Percentiles rank a stretch among this genome's conserved stretches.
Evolutionary conservation across 2,329 filamentous ascomycete genomes (phyloP).

Genomic region (Ilyonectria robusta): DNA sequence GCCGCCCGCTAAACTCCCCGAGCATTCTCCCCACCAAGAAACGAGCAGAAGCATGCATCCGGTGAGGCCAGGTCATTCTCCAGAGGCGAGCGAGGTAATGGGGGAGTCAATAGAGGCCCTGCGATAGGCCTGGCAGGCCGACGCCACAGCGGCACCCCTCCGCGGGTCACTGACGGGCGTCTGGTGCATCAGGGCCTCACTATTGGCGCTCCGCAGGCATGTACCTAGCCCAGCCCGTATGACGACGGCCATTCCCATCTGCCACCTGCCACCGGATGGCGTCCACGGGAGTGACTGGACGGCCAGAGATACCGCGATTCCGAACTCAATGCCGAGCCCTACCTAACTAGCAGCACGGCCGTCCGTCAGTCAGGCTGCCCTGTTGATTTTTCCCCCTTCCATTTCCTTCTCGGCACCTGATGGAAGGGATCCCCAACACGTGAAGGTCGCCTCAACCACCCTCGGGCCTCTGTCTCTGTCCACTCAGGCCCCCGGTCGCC

Average conservation of each 20-base stretch:
- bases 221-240: not conserved
- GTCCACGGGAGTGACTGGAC: not conserved
- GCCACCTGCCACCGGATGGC: not conserved
- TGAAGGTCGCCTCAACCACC: slow-evolving; percentile 48
- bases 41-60: slow-evolving; percentile 5
- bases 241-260: not conserved
- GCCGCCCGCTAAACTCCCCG: slow-evolving; percentile 14
- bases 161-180: slow-evolving; percentile 12
- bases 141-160: slow-evolving; percentile 18
- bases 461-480: slow-evolving; percentile 32
- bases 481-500: slow-evolving; percentile 36
- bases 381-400: slow-evolving; percentile 34
- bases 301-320: slow-evolving; percentile 17
- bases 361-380: slow-evolving; percentile 10
- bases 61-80: slow-evolving; percentile 1
- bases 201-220: not conserved
- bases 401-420: slow-evolving; percentile 44
- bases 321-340: slow-evolving; percentile 23
- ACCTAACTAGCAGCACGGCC: not conserved
- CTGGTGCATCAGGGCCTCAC: slow-evolving; percentile 15
- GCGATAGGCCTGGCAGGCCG: slow-evolving; percentile 20
- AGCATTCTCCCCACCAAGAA: slow-evolving; percentile 6
- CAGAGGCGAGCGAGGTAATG: not conserved
- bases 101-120: slow-evolving; percentile 5
- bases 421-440: slow-evolving; percentile 44